A percentile compares a stretch with the other conserved stretches of the same genome.
phyloP scores from a whole-genome alignment of 78 protist species.

The Dictyostelium citrinum region DNA sequence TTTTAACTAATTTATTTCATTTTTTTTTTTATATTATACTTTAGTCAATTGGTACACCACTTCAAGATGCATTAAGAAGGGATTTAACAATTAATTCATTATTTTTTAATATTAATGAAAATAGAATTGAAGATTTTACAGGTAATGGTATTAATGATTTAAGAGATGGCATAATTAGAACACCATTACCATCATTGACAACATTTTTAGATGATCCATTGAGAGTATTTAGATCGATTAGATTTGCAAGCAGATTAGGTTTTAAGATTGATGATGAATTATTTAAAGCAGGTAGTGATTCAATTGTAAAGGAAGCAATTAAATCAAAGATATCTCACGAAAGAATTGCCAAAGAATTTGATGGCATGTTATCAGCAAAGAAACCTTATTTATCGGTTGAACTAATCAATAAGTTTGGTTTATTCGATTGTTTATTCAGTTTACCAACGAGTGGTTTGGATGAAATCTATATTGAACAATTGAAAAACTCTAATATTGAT shows the following conservation, averaged over 20 bases:
- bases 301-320: constrained; percentile 69
- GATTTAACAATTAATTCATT: constrained; percentile 97
- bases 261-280: constrained; percentile 75
- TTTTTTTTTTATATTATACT: too few species aligned
- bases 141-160: constrained; percentile 91
- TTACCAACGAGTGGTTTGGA: not conserved
- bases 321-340: constrained; percentile 80
- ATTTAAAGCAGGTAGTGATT: constrained; percentile 19
- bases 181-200: constrained; percentile 91
- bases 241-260: constrained; percentile 90
- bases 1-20: not conserved
- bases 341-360: constrained; percentile 86
- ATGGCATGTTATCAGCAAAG: constrained; percentile 73
- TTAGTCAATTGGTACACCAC: constrained; percentile 90
- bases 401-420: constrained; percentile 22
- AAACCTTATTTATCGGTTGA: constrained; percentile 35
- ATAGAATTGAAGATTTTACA: constrained; percentile 85
- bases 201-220: constrained; percentile 98
- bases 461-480: not conserved
- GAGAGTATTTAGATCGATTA: constrained; percentile 90
- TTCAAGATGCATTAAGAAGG: constrained; percentile 93
- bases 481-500: not conserved
- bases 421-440: constrained; percentile 49
- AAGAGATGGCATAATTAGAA: constrained; percentile 77
- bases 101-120: constrained; percentile 92